Base-by-base conservation (phyloP, 2,329 filamentous ascomycete genomes). In the Trichoderma harzianum region DNA sequence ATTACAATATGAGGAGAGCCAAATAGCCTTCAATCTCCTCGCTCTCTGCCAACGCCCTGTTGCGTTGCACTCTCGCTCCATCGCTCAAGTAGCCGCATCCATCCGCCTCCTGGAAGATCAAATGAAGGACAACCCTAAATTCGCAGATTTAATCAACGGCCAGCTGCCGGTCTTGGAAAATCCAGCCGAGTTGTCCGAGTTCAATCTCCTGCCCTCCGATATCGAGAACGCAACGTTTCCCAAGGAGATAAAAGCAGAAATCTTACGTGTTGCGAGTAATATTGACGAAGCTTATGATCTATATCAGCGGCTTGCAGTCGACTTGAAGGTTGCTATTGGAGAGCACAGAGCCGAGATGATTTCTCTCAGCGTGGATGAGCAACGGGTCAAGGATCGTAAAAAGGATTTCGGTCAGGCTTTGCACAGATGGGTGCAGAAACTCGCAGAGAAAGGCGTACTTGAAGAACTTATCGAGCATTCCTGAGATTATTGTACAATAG, bases 1-100 rank as follows among this genome's bases (percentile, higher is more conserved):
- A 87, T 81, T 85, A 10, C 86, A 89, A 73, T 90, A 91, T 74
- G 88, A 89, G 73, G 89, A 89, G 39, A 88, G 86, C 12, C 86
- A 89, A 67, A 86, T 93, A 34, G 87, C 91, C n/a, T 97, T 94
- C 82, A 94, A 89, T 74, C 88, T 97, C 47, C 85, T 97, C 63
- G 91, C 93, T 28, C 82, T 97, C 2, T 92, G 91, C 74, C 87
- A 88, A 71, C 92, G 91, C 71, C 90, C 93, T 0, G 80, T 92
- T 2, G 76, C 82, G 14, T 79, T 81, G 3, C 82, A 90, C 12
- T 84, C 78, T 72, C 87, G 72, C 79, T 81, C 80, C 6, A 83
- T 90, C 26, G 83, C 84, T 2, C 73, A 76, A 28, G 84, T 82
- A 60, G 76, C 86, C 70, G 79, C 84, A 74, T 78, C 79, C 21